Percentiles rank a stretch among this genome's conserved stretches.
Evolutionary conservation across 495 filamentous ascomycete species (phyloP).

Genomic region (Penicillium nucicola): DNA sequence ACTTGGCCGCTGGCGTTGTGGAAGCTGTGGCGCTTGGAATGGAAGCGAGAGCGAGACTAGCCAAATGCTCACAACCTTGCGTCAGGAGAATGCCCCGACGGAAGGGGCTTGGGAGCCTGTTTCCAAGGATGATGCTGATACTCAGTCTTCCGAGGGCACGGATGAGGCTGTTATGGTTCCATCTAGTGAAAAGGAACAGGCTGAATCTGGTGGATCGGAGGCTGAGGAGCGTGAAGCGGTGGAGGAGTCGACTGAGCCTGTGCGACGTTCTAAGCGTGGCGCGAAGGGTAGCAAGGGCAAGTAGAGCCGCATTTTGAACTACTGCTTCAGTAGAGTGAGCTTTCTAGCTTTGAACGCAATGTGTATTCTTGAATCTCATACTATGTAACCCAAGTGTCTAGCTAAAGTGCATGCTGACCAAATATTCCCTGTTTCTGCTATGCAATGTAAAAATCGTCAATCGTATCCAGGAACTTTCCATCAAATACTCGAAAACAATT

Average conservation of each 20-base stretch:
- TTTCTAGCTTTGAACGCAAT: too few species aligned
- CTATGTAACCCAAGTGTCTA: too few species aligned
- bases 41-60: slow-evolving; percentile 73
- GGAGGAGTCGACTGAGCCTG: slow-evolving; percentile 13
- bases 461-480: too few species aligned
- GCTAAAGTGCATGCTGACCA: too few species aligned
- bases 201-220: slow-evolving; percentile 12
- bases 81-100: slow-evolving; percentile 14
- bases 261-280: slow-evolving; percentile 24
- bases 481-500: too few species aligned
- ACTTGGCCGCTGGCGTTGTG: slow-evolving; percentile 86
- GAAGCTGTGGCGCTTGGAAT: slow-evolving; percentile 79
- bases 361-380: too few species aligned
- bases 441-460: too few species aligned
- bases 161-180: slow-evolving; percentile 30
- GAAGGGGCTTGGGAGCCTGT: slow-evolving; percentile 24
- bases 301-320: not conserved
- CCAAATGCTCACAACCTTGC: slow-evolving; percentile 49
- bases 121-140: slow-evolving; percentile 14
- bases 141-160: slow-evolving; percentile 13
- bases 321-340: not conserved
- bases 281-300: slow-evolving; percentile 17
- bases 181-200: slow-evolving; percentile 25
- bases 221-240: slow-evolving; percentile 8
- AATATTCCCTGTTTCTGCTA: too few species aligned